Conservation (phyloP, 805 yeast genomes). For the Metschnikowia matae region DNA sequence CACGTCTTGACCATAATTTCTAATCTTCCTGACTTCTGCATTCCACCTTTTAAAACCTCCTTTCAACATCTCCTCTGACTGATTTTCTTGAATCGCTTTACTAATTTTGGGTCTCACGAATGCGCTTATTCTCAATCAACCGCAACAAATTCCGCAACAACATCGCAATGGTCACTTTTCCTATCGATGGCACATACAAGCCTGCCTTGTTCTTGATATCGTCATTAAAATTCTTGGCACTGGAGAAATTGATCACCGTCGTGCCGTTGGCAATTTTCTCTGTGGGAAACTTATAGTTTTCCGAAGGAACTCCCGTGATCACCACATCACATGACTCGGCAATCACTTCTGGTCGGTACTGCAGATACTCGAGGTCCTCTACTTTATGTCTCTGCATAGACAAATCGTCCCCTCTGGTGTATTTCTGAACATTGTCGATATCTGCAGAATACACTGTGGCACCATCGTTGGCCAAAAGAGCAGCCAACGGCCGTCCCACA, state of each 20-base stretch:
- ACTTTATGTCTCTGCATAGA: constrained; percentile 80
- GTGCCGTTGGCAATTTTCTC: constrained; percentile 82
- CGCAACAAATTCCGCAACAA: constrained; percentile 83
- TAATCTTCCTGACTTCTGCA: no score
- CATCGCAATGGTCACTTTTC: constrained; percentile 96
- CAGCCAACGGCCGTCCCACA: constrained; percentile 96
- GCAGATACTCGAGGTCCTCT: constrained; percentile 45
- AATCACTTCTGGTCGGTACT: constrained; percentile 54
- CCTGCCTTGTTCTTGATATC: constrained; percentile 83
- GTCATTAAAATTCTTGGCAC: constrained; percentile 81
- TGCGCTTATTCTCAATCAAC: constrained; percentile 60
- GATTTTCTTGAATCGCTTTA: not conserved
- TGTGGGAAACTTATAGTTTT: constrained; percentile 79
- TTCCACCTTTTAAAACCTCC: no score
- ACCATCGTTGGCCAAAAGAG: constrained; percentile 93
- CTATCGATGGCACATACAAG: constrained; percentile 90
- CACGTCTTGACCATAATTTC: no score
- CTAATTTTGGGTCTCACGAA: no score
- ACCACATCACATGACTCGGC: constrained; percentile 82
- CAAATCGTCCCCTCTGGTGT: constrained; percentile 91
- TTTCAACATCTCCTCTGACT: no score
- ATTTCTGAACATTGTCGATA: constrained; percentile 79
- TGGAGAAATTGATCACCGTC: constrained; percentile 83
- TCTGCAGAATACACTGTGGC: constrained; percentile 94
- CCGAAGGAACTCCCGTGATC: constrained; percentile 92